These are phyloP conservation scores for Cyclotella sp. DNA, from an alignment of 108 stramenopile genomes.

Conservation along the genomic window DNA sequence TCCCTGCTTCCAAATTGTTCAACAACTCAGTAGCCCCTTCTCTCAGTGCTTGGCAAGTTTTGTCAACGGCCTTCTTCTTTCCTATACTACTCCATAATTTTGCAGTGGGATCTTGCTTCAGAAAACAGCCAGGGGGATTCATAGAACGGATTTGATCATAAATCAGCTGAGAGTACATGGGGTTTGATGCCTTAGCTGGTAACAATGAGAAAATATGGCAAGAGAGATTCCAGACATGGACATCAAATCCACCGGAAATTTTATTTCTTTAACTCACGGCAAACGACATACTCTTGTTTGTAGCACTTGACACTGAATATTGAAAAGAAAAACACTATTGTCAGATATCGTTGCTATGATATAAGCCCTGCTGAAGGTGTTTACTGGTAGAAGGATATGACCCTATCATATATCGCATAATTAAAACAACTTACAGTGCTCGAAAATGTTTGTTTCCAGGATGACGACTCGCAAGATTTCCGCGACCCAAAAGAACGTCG, in stretches of 20 bases:
- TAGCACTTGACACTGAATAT: conserved; percentile 58
- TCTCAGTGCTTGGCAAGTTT: conserved; percentile 84
- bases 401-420: background rate
- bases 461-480: conserved; percentile 87
- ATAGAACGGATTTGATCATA: conserved; percentile 72
- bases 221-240: too few species aligned
- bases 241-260: too few species aligned
- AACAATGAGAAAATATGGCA: conserved; percentile 10
- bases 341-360: too few species aligned
- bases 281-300: conserved; percentile 76
- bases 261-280: conserved; percentile 17
- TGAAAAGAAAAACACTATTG: background rate
- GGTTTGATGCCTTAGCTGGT: conserved; percentile 72
- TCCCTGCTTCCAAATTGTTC: conserved; percentile 46
- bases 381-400: too few species aligned
- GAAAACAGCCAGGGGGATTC: conserved; percentile 74
- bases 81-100: conserved; percentile 87
- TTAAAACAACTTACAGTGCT: conserved; percentile 42
- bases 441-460: conserved; percentile 85
- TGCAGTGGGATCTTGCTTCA: conserved; percentile 76
- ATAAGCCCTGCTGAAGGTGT: too few species aligned
- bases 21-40: conserved; percentile 84
- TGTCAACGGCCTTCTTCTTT: conserved; percentile 87
- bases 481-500: conserved; percentile 82
- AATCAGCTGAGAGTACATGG: conserved; percentile 72